Conservation (phyloP, 2,329 filamentous ascomycete species). For the Aspergillus piperis region DNA sequence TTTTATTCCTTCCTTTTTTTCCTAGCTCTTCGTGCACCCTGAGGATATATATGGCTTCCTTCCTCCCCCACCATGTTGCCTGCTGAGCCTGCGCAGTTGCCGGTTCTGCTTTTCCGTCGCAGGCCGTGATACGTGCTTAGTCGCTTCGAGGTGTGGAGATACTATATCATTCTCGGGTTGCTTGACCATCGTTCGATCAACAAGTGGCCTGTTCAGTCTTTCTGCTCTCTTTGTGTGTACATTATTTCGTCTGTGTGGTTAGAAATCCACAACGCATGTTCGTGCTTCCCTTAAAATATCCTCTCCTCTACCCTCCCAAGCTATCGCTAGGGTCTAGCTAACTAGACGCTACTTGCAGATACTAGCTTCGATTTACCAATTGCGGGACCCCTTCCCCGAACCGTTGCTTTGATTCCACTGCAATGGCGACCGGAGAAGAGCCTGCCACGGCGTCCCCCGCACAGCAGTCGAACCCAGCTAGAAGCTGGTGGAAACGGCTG, state of each 20-base stretch:
- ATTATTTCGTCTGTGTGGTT: neutral
- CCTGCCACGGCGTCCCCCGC: neutral
- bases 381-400: neutral
- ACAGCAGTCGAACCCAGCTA: neutral
- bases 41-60: constrained; percentile 2
- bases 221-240: neutral
- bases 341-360: neutral
- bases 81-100: constrained; percentile 4
- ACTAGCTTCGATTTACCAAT: neutral
- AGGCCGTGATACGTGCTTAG: constrained; percentile 2
- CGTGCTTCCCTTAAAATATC: neutral
- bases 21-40: neutral
- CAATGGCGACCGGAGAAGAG: constrained; percentile 7
- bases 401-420: neutral
- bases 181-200: neutral
- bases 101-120: constrained; percentile 8
- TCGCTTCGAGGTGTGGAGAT: neutral
- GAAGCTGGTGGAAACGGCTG: constrained; percentile 24
- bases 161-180: neutral
- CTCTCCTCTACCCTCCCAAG: neutral
- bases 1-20: neutral
- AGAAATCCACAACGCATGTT: neutral
- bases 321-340: neutral
- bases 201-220: neutral
- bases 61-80: neutral